Conservation (phyloP, 2,329 filamentous ascomycete species). For the Magnaporthiopsis poae region DNA sequence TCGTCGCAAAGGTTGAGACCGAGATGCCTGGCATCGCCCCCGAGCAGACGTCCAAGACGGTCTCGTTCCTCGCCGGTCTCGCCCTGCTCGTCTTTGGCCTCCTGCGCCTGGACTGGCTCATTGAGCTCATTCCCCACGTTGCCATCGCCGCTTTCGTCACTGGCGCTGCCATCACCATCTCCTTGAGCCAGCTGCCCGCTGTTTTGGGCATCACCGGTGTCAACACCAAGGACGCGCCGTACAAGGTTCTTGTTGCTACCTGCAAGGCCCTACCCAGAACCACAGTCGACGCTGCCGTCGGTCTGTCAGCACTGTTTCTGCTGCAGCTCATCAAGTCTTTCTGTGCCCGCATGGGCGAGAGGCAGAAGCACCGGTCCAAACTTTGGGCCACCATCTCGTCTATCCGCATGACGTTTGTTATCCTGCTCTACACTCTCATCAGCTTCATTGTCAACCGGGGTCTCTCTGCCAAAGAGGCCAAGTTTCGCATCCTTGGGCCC, state of each 20-base stretch:
- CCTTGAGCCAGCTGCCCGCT: constrained; percentile 35
- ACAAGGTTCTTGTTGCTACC: constrained; percentile 34
- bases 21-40: constrained; percentile 23
- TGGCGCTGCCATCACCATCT: constrained; percentile 40
- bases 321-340: constrained; percentile 54
- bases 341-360: constrained; percentile 52
- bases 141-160: constrained; percentile 43
- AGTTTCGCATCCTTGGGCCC: constrained; percentile 61
- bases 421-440: constrained; percentile 78
- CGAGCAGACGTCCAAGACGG: constrained; percentile 31
- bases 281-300: constrained; percentile 55
- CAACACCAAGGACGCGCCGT: constrained; percentile 36
- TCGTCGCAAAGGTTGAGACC: constrained; percentile 28
- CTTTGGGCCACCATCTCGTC: constrained; percentile 42
- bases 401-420: constrained; percentile 63
- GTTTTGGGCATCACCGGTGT: constrained; percentile 33
- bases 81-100: constrained; percentile 36
- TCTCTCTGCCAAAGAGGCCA: constrained; percentile 41
- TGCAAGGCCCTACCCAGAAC: constrained; percentile 27
- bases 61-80: constrained; percentile 33
- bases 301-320: constrained; percentile 55
- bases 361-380: constrained; percentile 24
- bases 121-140: constrained; percentile 42
- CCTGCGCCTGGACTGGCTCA: constrained; percentile 36
- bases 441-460: constrained; percentile 73